Evolutionary conservation across 2,329 filamentous ascomycete species (phyloP), one percentile per base, ranked within the genome.

Genomic region (Microcyclosporella mali): DNA sequence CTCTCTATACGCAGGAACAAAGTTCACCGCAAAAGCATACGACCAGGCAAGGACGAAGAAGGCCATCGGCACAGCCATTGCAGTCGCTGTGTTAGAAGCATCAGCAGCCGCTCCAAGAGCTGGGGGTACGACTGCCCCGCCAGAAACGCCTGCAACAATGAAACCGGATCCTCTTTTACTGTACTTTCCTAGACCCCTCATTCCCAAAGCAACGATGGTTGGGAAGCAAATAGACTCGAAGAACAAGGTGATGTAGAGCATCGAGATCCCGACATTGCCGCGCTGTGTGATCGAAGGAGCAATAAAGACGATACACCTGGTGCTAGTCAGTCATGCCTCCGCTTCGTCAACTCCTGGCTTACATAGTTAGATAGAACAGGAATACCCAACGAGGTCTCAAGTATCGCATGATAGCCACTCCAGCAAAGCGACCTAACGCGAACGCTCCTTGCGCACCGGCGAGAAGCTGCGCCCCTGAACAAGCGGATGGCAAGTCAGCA

Each of bases 161-260:
- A 78, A 84, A 1, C 84, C 84, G 2, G 79, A 81, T 1, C 85
- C 85, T 47, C 84, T 76, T 70, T 89, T 88, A 28, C 82, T 85
- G 66, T 90, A 82, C 14, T 80, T 76, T 4, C 86, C 85, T 1
- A 88, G 72, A 2, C 84, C 84, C 16, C 86, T 78, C 46, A 94
- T 81, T 2, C 84, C 85, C 10, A 92, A 74, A 3, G 85, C 81
- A 53, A 88, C 88, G 46, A 92, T 81, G 1, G 89, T 80, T 0
- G 88, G 88, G 72, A 86, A 94, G 54, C 87, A 78, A 39, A 88
- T 86, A 0, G 82, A 85, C 90, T 53, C 86, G 57, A 85, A 87
- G 64, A 94, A 87, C 52, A 87, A 82, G 50, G 85, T 84, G 21
- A 59, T 15, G 47, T 82, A 71, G 2, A 85, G 68, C 51, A 86